A percentile compares a stretch with the other conserved stretches of the same genome.
phyloP scores from a whole-genome alignment of 1,284 basidiomycete genomes.

The Agroathelia rolfsii region DNA sequence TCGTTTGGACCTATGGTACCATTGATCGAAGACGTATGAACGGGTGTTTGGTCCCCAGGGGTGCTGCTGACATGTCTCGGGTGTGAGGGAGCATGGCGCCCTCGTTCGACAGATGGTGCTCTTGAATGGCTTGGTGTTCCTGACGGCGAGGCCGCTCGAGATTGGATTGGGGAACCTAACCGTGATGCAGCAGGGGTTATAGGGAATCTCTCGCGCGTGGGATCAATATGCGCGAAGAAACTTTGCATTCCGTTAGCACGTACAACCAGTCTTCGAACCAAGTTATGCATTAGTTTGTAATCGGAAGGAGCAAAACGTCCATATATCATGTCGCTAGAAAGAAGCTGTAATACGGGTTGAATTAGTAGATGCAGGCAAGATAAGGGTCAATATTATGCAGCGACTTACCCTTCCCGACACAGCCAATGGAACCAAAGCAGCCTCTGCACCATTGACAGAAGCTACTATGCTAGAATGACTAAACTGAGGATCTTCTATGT shows the following conservation, averaged over 20 bases:
- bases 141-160: too few species aligned
- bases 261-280: constrained; percentile 41
- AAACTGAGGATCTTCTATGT: constrained; percentile 39
- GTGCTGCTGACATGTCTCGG: too few species aligned
- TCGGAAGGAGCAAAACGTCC: constrained; percentile 55
- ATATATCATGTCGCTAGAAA: constrained; percentile 57
- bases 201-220: constrained; percentile 46
- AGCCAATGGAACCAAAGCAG: constrained; percentile 41
- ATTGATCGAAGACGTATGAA: too few species aligned
- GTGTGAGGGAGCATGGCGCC: constrained; percentile 14
- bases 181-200: constrained; percentile 36
- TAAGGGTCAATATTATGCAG: too few species aligned
- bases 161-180: constrained; percentile 28
- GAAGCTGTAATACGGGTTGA: too few species aligned
- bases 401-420: too few species aligned
- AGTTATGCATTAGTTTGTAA: constrained; percentile 41
- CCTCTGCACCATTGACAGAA: constrained; percentile 42
- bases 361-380: too few species aligned
- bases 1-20: constrained; percentile 10
- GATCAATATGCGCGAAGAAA: constrained; percentile 57
- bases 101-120: constrained; percentile 14
- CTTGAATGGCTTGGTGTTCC: constrained; percentile 20
- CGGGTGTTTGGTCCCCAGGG: too few species aligned
- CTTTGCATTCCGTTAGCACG: constrained; percentile 55
- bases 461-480: constrained; percentile 25